phyloP scores from a whole-genome alignment of 2,329 filamentous ascomycete species.

The Fusarium sacchari region DNA sequence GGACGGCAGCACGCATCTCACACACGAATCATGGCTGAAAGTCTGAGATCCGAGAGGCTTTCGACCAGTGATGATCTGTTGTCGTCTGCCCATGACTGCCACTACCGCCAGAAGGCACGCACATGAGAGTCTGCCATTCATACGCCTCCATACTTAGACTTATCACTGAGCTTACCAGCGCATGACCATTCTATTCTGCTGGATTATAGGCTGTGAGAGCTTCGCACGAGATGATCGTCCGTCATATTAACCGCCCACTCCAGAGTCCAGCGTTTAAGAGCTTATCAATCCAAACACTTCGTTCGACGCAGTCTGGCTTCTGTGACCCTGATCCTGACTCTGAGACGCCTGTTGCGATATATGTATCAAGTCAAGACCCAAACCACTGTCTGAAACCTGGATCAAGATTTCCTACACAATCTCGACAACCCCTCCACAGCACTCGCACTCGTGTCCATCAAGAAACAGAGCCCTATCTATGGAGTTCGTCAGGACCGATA shows the following conservation, averaged over 20 bases:
- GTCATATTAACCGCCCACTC: constrained; percentile 29
- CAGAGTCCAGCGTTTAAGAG: constrained; percentile 21
- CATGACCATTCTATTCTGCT: constrained; percentile 5
- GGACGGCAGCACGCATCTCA: constrained; percentile 16
- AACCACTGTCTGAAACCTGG: constrained; percentile 13
- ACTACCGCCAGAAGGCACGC: constrained; percentile 7
- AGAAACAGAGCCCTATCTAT: background rate
- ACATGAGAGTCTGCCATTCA: constrained; percentile 22
- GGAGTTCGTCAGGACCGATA: background rate
- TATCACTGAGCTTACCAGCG: constrained; percentile 1
- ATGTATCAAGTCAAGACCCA: constrained; percentile 4
- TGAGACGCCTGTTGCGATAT: constrained; percentile 12
- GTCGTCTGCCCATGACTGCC: background rate
- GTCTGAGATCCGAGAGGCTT: constrained; percentile 12
- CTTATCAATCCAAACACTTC: background rate
- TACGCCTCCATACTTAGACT: background rate
- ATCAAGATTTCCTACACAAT: background rate
- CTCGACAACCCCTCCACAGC: background rate
- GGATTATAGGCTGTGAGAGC: background rate
- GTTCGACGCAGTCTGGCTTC: background rate
- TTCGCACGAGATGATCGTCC: constrained; percentile 22
- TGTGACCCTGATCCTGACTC: constrained; percentile 13
- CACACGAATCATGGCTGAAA: constrained; percentile 21
- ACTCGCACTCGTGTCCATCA: background rate
- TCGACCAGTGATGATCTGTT: background rate